Conservation (phyloP, 441 rosid species). For the Geranium incanum region DNA sequence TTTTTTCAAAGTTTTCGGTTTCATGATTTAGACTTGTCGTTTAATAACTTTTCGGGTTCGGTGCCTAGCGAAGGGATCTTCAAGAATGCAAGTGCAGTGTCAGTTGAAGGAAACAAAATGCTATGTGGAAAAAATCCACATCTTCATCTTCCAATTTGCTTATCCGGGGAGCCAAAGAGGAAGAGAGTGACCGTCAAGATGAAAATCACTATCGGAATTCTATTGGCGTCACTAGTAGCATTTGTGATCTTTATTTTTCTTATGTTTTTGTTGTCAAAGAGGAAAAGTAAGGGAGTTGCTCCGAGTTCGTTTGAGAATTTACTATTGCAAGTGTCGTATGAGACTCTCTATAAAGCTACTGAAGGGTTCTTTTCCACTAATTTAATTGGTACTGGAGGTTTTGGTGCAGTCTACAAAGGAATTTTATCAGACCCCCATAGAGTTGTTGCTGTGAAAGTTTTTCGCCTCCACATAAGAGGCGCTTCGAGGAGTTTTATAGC, state of each 20-base stretch:
- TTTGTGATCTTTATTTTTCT: constrained; percentile 12
- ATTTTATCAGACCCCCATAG: neutral
- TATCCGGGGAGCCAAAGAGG: constrained; percentile 7
- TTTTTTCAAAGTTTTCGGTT: no score
- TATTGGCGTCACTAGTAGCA: neutral
- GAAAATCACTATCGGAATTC: neutral
- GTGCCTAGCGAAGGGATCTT: constrained; percentile 24
- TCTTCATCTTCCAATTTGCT: neutral
- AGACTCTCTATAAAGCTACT: constrained; percentile 8
- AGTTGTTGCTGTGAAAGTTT: constrained; percentile 13
- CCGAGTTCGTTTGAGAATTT: neutral
- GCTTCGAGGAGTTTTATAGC: constrained; percentile 12
- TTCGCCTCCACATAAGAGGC: constrained; percentile 8
- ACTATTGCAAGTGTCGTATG: constrained; percentile 1
- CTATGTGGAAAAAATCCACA: no score
- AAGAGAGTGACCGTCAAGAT: no score
- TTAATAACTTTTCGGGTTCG: constrained; percentile 21
- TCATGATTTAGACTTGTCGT: no score
- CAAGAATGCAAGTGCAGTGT: constrained; percentile 23
- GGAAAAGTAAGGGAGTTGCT: neutral
- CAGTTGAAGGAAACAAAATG: constrained; percentile 21
- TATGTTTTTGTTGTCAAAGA: neutral
- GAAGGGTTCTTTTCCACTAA: neutral
- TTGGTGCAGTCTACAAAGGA: constrained; percentile 15
- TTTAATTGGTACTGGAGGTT: constrained; percentile 11